Evolutionary conservation across 345 rosid species (phyloP), one percentile per base, ranked within the genome.

Genomic region (Pistacia atlantica): DNA sequence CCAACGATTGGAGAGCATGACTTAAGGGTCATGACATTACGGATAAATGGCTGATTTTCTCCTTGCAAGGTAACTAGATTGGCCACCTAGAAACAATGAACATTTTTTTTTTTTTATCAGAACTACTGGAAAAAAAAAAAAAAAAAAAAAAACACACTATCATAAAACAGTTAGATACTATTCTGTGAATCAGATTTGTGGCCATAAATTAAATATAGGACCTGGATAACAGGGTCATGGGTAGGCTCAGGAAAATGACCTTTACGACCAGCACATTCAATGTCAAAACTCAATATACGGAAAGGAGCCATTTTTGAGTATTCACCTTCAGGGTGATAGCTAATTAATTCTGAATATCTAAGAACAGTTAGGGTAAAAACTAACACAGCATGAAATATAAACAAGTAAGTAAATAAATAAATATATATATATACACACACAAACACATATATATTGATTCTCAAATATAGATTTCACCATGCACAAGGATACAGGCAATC

Each of bases 161-260:
- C 42, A 71, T 69, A 31, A 64, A 71, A 28, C 71, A 75, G 68
- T 51, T 17, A 67, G 52, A 68, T 57, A 59, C 49, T 71, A 42
- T 64, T n/a, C 4, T 57, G 51, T 28, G 5, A 22, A 75, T 69
- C 62, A 65, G 20, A 74, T 11, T 31, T 49, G 11, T 35, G 20
- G 56, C 8, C n/a, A 28, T 33, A 73, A 71, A 68, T 10, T 11
- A 60, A 63, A 73, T 76, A 69, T 20, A 56, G 69, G 18, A 96
- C 99, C 98, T 96, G 99, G 83, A 96, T 96, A 69, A 96, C 97
- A 74, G 98, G 98, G 86, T 96, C 99, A 70, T 96, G 99, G 72
- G 84, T 83, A 78, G 99, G 92, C 92, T 96, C 99, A 3, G 99
- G 99, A 88, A 96, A 96, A 82, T 96, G 98, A 73, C 99, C 99